These are phyloP conservation scores for Suillus subalutaceus DNA, from an alignment of 768 basidiomycete genomes.

Conservation along the genomic window DNA sequence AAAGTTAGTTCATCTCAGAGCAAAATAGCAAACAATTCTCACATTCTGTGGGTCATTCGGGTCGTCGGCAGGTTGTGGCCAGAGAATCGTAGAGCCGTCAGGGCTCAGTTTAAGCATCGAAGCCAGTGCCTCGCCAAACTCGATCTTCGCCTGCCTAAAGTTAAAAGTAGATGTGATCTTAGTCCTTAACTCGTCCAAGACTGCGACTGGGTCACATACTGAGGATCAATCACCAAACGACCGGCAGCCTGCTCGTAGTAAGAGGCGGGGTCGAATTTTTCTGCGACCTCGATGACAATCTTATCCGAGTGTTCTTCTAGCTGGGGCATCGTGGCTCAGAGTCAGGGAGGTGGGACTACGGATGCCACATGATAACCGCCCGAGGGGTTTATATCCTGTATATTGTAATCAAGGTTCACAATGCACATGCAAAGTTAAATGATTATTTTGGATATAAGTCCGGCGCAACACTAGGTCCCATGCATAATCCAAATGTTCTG, in stretches of 20 bases:
- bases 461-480: not conserved
- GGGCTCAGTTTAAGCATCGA: constrained; percentile 46
- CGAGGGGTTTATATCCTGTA: not conserved
- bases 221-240: constrained; percentile 64
- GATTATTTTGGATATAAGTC: not conserved
- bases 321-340: not conserved
- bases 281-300: constrained; percentile 1
- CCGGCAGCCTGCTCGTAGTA: constrained; percentile 62
- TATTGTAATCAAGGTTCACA: not conserved
- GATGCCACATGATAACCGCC: not conserved
- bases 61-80: constrained; percentile 56
- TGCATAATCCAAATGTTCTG: not conserved
- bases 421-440: not conserved
- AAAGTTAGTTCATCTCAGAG: not conserved
- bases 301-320: not conserved
- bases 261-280: constrained; percentile 35
- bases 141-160: constrained; percentile 48
- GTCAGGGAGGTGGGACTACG: not conserved
- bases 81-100: constrained; percentile 51
- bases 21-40: constrained; percentile 17
- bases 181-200: not conserved
- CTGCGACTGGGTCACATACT: constrained; percentile 38
- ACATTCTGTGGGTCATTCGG: constrained; percentile 62
- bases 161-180: not conserved
- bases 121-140: constrained; percentile 52